These are phyloP conservation scores for Benincasa hispida DNA, from an alignment of 306 rosid species.

Conservation along the genomic window DNA sequence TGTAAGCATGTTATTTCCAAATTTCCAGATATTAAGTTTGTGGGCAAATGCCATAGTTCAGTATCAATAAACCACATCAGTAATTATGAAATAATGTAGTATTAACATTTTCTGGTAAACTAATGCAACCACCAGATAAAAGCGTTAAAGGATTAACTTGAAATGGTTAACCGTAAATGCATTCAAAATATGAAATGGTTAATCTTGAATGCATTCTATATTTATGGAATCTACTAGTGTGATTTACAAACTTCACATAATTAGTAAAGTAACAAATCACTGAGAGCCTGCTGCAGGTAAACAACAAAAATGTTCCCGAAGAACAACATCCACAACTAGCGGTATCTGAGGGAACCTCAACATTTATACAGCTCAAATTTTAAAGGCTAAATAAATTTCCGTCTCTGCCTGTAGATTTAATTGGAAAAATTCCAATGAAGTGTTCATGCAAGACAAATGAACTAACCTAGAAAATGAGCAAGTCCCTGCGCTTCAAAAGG, in stretches of 20 bases:
- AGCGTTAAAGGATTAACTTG: background rate
- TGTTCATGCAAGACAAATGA: background rate
- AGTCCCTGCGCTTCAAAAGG: slow-evolving; percentile 91
- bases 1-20: background rate
- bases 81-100: background rate
- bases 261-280: background rate
- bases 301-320: background rate
- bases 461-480: slow-evolving; percentile 81
- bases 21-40: background rate
- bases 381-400: background rate
- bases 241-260: background rate
- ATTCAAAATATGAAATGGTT: background rate
- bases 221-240: background rate
- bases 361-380: background rate
- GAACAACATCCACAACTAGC: background rate
- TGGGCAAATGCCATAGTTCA: background rate
- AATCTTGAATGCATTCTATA: background rate
- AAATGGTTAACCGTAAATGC: background rate
- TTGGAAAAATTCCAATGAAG: background rate
- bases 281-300: background rate
- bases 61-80: background rate
- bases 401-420: background rate
- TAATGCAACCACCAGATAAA: background rate
- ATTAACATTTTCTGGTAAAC: background rate
- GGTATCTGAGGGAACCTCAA: background rate